Evolutionary conservation across 371 early-diverging fungal species (phyloP), one percentile per base, ranked within the genome.

Genomic region (Encephalitozoon hellem): DNA sequence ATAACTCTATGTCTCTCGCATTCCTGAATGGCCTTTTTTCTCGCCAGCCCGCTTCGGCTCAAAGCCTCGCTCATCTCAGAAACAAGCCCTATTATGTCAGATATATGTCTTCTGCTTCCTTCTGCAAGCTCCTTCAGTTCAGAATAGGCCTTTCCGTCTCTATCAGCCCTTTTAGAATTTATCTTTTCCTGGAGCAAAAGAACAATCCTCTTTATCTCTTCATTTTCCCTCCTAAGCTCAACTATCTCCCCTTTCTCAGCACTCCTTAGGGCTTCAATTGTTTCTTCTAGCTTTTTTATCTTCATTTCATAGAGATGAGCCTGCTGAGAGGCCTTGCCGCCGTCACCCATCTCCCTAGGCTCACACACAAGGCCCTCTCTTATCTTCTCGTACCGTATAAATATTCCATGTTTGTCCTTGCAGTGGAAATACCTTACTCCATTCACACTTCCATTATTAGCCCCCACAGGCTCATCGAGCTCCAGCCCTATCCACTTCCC

Each of bases 401-500:
- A 82, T n/a, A 82, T 42, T 9, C 82, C 82, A 68, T 69, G 52
- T 21, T 52, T 74, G 26, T 64, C 41, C 28, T 42, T 45, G 59
- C 79, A 79, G 1, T 64, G 54, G 75, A 82, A 82, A 68, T 82
- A 82, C 53, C 26, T 72, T 59, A 53, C 77, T 1, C 65, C 69
- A 43, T 73, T 64, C 39, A 65, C 53, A 47, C 49, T 52, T 49
- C 82, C 82, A 72, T 82, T 66, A 67, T 82, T 76, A 25, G 64
- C 75, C 6, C 82, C 82, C 53, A 63, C 23, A 21, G 80, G 74
- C 3, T 45, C 26, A 65, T 79, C 71, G 3, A 82, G 69, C 69
- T 77, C 80, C 51, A 82, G 18, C 4, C 82, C 82, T 23, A 77
- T 77, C 79, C 80, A 82, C 38, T 38, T 52, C 15, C 79, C 82